These are phyloP conservation scores for Carallia pectinifolia DNA, from an alignment of 345 rosid genomes.

Conservation along the genomic window DNA sequence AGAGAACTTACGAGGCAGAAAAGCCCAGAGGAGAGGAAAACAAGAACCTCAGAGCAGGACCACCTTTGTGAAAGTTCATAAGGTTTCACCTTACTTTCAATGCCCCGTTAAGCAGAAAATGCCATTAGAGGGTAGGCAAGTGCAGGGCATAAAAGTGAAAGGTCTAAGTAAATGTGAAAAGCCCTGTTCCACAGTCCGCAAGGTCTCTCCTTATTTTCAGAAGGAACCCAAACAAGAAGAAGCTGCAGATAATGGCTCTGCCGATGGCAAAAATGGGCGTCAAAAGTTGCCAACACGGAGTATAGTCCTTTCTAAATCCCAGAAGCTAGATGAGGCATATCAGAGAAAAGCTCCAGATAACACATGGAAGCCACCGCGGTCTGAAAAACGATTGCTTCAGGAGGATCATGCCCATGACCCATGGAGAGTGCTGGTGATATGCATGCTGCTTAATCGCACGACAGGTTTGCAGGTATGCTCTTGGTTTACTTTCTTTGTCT, in stretches of 20 bases:
- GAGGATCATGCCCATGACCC: no score
- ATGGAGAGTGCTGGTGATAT: no score
- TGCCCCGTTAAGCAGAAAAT: not conserved
- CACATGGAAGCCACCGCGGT: no score
- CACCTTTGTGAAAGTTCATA: slow-evolving; percentile 16
- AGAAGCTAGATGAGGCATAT: no score
- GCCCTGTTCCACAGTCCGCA: not conserved
- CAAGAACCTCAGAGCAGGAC: slow-evolving; percentile 7
- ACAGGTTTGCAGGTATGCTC: slow-evolving; percentile 51
- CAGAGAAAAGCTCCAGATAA: no score
- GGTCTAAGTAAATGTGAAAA: not conserved
- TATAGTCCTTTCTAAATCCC: no score
- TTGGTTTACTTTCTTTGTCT: not conserved
- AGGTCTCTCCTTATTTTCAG: slow-evolving; percentile 14
- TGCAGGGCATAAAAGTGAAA: slow-evolving; percentile 4
- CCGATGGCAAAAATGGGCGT: no score
- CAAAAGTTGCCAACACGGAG: no score
- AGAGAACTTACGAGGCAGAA: not conserved
- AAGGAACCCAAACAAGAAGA: not conserved
- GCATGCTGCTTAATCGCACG: slow-evolving; percentile 67
- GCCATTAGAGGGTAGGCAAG: not conserved
- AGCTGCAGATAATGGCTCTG: not conserved
- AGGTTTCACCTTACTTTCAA: slow-evolving; percentile 35
- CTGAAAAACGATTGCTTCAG: no score
- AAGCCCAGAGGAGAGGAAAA: not conserved